phyloP scores from a whole-genome alignment of 2,329 filamentous ascomycete species.

The Capronia epimyces region DNA sequence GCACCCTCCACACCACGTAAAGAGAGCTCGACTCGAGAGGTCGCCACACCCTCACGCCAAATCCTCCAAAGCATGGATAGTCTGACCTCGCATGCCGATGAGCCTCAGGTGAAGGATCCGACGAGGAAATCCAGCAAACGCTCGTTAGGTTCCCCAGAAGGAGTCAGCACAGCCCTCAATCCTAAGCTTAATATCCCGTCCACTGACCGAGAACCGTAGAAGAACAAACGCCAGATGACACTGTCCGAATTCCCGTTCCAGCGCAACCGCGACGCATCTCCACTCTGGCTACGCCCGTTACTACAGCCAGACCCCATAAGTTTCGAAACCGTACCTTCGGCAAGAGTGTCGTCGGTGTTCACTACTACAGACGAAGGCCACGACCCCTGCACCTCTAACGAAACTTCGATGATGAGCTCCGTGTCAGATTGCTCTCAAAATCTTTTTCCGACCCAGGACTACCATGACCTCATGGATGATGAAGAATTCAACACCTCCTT shows the following conservation, averaged over 20 bases:
- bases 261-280: background rate
- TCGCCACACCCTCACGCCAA: background rate
- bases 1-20: conserved; percentile 4
- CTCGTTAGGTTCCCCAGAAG: conserved; percentile 9
- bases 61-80: background rate
- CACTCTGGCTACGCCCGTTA: background rate
- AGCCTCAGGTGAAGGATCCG: conserved; percentile 15
- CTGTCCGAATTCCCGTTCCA: conserved; percentile 1
- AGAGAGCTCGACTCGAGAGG: background rate
- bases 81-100: background rate
- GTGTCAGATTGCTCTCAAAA: conserved; percentile 9
- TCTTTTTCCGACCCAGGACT: conserved; percentile 22
- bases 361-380: conserved; percentile 1
- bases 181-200: background rate
- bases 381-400: conserved; percentile 2
- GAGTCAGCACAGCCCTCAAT: conserved; percentile 3
- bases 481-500: conserved; percentile 15
- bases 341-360: conserved; percentile 16
- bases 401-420: conserved; percentile 12
- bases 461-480: conserved; percentile 13
- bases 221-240: conserved; percentile 16
- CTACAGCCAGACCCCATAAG: conserved; percentile 1
- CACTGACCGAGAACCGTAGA: conserved; percentile 8
- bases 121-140: conserved; percentile 10
- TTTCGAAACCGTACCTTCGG: conserved; percentile 14